A percentile compares a stretch with the other conserved stretches of the same genome.
These are phyloP conservation scores for Yamadazyma sp. DNA, from an alignment of 1,139 yeast genomes.

Conservation along the genomic window DNA sequence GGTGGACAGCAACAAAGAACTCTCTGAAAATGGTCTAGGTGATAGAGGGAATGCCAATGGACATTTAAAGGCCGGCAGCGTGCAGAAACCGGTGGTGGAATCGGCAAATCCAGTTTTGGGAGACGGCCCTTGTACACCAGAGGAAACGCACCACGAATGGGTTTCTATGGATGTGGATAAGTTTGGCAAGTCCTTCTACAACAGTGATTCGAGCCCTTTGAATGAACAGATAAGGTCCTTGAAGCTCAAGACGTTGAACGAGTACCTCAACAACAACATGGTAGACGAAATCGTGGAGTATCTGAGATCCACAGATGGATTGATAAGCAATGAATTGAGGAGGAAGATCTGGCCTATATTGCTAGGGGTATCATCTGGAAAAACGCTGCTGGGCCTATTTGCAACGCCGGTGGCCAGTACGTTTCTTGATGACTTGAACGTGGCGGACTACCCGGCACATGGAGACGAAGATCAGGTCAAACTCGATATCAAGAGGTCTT, in stretches of 20 bases:
- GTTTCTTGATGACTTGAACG: constrained; percentile 17
- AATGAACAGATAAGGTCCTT: constrained; percentile 38
- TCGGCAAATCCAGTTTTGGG: too few relatives aligned
- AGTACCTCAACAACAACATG: constrained; percentile 34
- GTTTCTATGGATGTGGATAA: constrained; percentile 50
- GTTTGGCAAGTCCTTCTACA: constrained; percentile 50
- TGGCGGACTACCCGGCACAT: constrained; percentile 46
- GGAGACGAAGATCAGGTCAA: constrained; percentile 76
- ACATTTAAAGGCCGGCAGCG: too few relatives aligned
- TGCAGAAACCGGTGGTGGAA: too few relatives aligned
- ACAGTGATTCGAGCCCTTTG: constrained; percentile 40
- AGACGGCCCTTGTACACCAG: constrained; percentile 2
- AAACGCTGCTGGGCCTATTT: neutral
- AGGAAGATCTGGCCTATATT: constrained; percentile 50
- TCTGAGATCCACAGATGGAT: constrained; percentile 50
- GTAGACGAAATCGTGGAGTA: constrained; percentile 29
- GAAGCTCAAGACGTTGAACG: constrained; percentile 39
- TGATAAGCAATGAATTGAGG: constrained; percentile 43
- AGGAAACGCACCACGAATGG: constrained; percentile 38
- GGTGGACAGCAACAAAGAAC: neutral
- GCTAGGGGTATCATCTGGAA: constrained; percentile 19
- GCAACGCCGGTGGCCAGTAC: constrained; percentile 4
- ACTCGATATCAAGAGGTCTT: constrained; percentile 76
- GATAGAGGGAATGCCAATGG: too few relatives aligned
- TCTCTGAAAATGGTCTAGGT: neutral